A percentile compares a stretch with the other conserved stretches of the same genome.
These are phyloP conservation scores for Phylloporus sp. DNA, from an alignment of 768 basidiomycete species.

Conservation along the genomic window DNA sequence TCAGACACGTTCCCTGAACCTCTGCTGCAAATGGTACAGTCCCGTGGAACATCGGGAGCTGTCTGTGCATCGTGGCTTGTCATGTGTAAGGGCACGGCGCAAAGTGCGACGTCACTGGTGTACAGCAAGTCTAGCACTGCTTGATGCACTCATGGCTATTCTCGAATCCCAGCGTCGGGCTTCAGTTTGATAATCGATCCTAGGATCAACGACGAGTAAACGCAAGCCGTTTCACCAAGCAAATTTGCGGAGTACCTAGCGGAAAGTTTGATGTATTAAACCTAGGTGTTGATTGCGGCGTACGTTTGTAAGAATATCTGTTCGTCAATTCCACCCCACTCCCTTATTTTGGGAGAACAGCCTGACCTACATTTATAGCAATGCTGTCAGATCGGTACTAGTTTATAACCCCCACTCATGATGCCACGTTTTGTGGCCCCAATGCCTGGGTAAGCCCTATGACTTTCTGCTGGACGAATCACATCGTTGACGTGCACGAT, in stretches of 20 bases:
- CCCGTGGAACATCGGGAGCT: not conserved
- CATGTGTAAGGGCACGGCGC: conserved; percentile 10
- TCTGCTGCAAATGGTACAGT: not conserved
- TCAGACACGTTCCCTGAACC: not conserved
- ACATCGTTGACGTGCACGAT: no score
- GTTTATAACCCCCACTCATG: not conserved
- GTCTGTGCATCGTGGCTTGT: not conserved
- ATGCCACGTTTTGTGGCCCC: not conserved
- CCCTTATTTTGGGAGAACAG: not conserved
- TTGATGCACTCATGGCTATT: not conserved
- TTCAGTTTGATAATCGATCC: no score
- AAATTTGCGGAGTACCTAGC: not conserved
- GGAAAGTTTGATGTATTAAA: not conserved
- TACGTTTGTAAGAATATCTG: not conserved
- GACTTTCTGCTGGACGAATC: not conserved
- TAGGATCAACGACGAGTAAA: no score
- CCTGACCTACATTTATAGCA: not conserved
- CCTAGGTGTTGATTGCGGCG: not conserved
- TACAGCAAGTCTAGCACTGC: not conserved
- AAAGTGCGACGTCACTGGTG: conserved; percentile 1
- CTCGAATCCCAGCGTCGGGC: no score
- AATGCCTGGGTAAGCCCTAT: not conserved
- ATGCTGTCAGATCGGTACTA: not conserved
- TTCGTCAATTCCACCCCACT: not conserved
- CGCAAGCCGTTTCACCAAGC: not conserved